Conservation (phyloP, 2,329 filamentous ascomycete species). For the Aureobasidium sp. region DNA sequence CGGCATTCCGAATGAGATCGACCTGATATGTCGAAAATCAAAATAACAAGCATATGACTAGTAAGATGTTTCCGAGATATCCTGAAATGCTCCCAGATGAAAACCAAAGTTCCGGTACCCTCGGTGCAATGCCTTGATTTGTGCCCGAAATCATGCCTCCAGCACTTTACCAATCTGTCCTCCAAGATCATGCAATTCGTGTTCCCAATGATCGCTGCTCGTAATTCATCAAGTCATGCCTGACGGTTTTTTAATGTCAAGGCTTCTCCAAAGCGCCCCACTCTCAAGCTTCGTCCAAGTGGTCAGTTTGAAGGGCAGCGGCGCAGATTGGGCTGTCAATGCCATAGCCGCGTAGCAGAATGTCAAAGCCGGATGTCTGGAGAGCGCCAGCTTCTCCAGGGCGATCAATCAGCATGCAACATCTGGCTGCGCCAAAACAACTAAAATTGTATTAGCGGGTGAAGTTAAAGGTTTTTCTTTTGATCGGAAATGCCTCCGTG, state of each 20-base stretch:
- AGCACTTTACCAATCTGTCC: not conserved
- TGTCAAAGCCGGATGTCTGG: not conserved
- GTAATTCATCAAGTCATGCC: not conserved
- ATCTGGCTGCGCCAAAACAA: slow-evolving; percentile 5
- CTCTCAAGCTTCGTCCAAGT: not conserved
- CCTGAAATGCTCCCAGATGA: not conserved
- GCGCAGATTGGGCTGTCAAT: slow-evolving; percentile 1
- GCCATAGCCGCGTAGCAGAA: slow-evolving; percentile 4
- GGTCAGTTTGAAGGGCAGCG: not conserved
- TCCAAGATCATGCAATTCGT: not conserved
- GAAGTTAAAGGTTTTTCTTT: too few relatives aligned
- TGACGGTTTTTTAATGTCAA: not conserved
- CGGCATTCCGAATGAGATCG: not conserved
- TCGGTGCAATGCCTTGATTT: not conserved
- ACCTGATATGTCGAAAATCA: not conserved
- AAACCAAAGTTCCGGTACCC: not conserved
- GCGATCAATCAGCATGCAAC: not conserved
- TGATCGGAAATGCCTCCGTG: not conserved
- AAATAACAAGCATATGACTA: too few relatives aligned
- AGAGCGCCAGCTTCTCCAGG: not conserved
- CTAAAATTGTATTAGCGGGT: not conserved
- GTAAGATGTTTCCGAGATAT: not conserved
- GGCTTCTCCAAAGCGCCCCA: not conserved
- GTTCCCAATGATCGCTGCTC: not conserved
- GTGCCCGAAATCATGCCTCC: not conserved